Base-by-base conservation (phyloP, 345 rosid genomes). In the Euclidium syriacum region DNA sequence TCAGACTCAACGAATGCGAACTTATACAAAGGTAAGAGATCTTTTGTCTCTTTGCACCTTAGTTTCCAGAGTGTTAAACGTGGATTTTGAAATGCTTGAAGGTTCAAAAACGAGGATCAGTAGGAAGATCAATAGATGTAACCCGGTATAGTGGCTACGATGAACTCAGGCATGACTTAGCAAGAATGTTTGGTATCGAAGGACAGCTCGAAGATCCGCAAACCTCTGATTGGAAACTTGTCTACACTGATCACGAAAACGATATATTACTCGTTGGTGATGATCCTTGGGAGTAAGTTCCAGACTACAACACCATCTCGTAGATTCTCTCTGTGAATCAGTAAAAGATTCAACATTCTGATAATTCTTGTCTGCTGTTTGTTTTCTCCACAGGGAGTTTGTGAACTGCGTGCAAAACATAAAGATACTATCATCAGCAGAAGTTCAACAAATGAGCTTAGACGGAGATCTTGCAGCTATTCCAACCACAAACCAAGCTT, bases 61-160 rank as follows among this genome's bases (percentile, higher is more conserved):
- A 29, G 6, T 34, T 18, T 30, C 9, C 12, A 12, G 5, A 52
- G 15, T 51, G 47, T 39, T 24, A 10, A 51, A 33, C 29, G 7
- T 3, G 17, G 50, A 49, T 63, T 20, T 63, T 14, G 22, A 19
- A 68, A 27, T 34, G 34, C 23, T n/a, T 79, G 75, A 57, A 94
- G 99, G 95, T 90, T 73, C 96, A 90, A 83, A 94, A 90, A 81
- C 95, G 96, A 19, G 97, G 99, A 11, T 83, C 97, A 19, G 97
- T 87, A 0, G 97, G 99, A 72, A 85, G 99, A 79, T 94, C 96
- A 32, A 87, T 94, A 29, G 99, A 94, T 61, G 87, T 94, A 29
- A 87, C 90, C 11, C 90, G 97, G 40, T 87, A 83, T 64, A 83
- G 73, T 64, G 85, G 78, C 8, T 94, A 94, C 40, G 95, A 85